Evolutionary conservation across 441 rosid genomes (phyloP), one percentile per base, ranked within the genome.

Genomic region (Brassica hybrid): DNA sequence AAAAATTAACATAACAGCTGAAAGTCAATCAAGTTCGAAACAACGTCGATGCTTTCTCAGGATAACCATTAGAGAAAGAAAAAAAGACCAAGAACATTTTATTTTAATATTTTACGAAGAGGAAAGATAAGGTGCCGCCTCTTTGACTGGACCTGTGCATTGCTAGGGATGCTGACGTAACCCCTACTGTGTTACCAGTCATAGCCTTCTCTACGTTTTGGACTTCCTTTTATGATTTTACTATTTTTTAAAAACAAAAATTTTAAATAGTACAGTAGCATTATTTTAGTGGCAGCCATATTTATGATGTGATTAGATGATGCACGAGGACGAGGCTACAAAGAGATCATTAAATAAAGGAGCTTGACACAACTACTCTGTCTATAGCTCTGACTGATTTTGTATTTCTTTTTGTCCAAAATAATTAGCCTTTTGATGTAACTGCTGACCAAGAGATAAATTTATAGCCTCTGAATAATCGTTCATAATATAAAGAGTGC

Each of bases 321-420:
- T 78, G 81, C 81, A 78, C 81, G 77, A 78, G 74, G 77, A 72
- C 59, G 63, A 72, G 81, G 73, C 76, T 72, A 72, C 73, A 60
- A 67, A 43, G 11, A 72, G 77, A 72, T 78, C 77, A 78, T 78
- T 78, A 50, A 78, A 61, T 72, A 67, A 72, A 78, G 77, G 32
- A 50, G 7, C 68, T 78, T 78, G 73, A 60, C 74, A 72, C 81
- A 78, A 60, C 81, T 25, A 72, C 73, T 67, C 73, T 69, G 21
- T 23, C 57, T 65, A 5, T 64, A 65, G 63, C 73, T 67, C 77
- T 78, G 77, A 78, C 77, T 72, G 65, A 60, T 78, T 78, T 72
- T 78, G 59, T 67, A 72, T 72, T 78, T 72, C 81, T 60, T 72
- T 78, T 78, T 72, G 65, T 50, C 74, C 68, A 67, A 72, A 17